phyloP scores from a whole-genome alignment of 2,329 filamentous ascomycete genomes.

The Metarhizium sp. region DNA sequence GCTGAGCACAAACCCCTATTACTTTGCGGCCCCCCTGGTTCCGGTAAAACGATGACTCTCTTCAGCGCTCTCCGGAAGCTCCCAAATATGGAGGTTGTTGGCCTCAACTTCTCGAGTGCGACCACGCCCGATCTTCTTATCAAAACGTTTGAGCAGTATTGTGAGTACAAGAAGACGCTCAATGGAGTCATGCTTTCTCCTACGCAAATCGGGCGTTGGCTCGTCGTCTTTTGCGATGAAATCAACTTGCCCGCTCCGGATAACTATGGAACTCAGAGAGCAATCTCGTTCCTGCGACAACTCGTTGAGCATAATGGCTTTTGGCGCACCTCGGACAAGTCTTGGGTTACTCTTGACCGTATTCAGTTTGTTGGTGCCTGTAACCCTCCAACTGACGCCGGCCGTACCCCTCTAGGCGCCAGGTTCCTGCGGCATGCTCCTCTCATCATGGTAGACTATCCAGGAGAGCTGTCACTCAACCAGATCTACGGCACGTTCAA shows the following conservation, averaged over 20 bases:
- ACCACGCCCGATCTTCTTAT: slow-evolving; percentile 96
- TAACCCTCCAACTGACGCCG: slow-evolving; percentile 95
- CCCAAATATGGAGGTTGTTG: slow-evolving; percentile 97
- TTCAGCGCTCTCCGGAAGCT: slow-evolving; percentile 96
- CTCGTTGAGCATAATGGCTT: slow-evolving; percentile 98
- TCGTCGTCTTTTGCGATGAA: slow-evolving; percentile 98
- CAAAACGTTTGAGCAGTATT: slow-evolving; percentile 99
- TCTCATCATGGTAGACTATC: slow-evolving; percentile 99
- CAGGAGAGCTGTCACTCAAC: slow-evolving; percentile 83
- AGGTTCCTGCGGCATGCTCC: slow-evolving; percentile 94
- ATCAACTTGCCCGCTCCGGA: slow-evolving; percentile 98
- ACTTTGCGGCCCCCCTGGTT: slow-evolving; percentile 93
- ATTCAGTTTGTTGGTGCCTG: slow-evolving; percentile 99
- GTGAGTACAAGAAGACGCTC: slow-evolving; percentile 97
- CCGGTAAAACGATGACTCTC: slow-evolving; percentile 98
- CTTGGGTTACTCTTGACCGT: slow-evolving; percentile 93
- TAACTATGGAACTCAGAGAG: slow-evolving; percentile 93
- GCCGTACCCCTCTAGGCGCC: slow-evolving; percentile 86
- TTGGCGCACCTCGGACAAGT: slow-evolving; percentile 96
- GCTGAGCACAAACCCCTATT: slow-evolving; percentile 96
- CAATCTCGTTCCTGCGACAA: slow-evolving; percentile 94
- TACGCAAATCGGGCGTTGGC: slow-evolving; percentile 92
- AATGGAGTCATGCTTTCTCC: slow-evolving; percentile 94
- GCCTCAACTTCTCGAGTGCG: slow-evolving; percentile 97
- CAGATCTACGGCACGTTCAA: slow-evolving; percentile 99